Conservation (phyloP, 2,329 filamentous ascomycete species). For the Epichloe gansuensis region DNA sequence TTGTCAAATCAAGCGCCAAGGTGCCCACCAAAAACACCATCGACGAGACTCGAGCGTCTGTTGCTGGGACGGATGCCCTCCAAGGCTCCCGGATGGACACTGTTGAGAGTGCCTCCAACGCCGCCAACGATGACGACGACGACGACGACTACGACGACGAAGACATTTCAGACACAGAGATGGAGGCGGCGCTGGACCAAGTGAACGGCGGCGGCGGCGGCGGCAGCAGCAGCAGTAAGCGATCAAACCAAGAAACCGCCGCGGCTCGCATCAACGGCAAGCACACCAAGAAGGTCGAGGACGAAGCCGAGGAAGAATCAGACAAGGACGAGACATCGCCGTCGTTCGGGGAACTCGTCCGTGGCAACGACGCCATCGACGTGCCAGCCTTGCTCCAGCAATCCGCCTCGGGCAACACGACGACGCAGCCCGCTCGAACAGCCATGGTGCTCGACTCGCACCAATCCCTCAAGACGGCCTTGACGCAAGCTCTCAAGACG, state of each 20-base stretch:
- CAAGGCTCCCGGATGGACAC: constrained; percentile 28
- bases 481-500: constrained; percentile 83
- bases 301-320: constrained; percentile 23
- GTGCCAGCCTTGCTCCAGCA: constrained; percentile 51
- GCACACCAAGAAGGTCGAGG: constrained; percentile 11
- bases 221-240: constrained; percentile 7
- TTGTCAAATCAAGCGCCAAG: constrained; percentile 41
- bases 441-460: constrained; percentile 52
- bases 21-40: constrained; percentile 36
- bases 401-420: constrained; percentile 16
- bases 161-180: constrained; percentile 20
- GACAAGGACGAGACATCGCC: constrained; percentile 43
- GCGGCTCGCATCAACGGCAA: constrained; percentile 15
- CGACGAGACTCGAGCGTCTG: constrained; percentile 45
- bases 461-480: constrained; percentile 80
- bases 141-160: constrained; percentile 37
- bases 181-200: constrained; percentile 15
- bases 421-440: constrained; percentile 31
- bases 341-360: constrained; percentile 79
- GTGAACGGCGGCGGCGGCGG: constrained; percentile 4
- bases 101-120: constrained; percentile 48
- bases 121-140: constrained; percentile 36
- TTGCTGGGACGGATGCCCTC: constrained; percentile 31
- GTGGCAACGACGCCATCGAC: constrained; percentile 62
- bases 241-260: constrained; percentile 5